Conservation (phyloP, 208 protist genomes). For the Wallacemonas collosoma region DNA sequence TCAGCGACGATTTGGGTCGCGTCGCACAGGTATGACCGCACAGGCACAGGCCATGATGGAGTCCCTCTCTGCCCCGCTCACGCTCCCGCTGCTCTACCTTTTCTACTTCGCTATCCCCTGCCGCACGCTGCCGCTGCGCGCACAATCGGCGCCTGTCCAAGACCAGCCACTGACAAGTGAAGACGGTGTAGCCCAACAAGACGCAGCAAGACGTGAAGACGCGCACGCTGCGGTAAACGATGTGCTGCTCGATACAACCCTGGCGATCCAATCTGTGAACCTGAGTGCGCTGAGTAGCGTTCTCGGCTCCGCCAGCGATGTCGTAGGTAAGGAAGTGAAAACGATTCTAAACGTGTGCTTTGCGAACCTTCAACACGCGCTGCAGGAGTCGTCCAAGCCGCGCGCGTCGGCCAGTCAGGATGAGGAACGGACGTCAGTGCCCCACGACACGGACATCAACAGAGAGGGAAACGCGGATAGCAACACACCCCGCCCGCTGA, state of each 20-base stretch:
- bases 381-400: neutral
- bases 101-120: neutral
- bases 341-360: neutral
- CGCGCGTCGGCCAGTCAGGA: neutral
- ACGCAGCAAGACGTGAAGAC: neutral
- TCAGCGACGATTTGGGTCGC: conserved; percentile 1
- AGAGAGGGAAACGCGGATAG: neutral
- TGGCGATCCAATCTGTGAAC: conserved; percentile 12
- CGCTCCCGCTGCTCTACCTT: neutral
- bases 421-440: neutral
- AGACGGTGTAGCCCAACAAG: neutral
- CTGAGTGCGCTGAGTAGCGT: conserved; percentile 6
- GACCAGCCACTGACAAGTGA: no score
- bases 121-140: neutral
- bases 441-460: neutral
- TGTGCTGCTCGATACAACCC: neutral
- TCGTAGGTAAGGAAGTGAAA: neutral
- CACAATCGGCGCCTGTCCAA: neutral
- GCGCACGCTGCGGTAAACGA: neutral
- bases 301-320: conserved; percentile 10
- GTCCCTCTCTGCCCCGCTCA: neutral
- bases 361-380: neutral
- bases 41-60: conserved; percentile 14
- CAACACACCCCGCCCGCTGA: neutral
- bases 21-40: neutral